phyloP scores from a whole-genome alignment of 768 basidiomycete genomes.

The Rhizopogon vulgaris region DNA sequence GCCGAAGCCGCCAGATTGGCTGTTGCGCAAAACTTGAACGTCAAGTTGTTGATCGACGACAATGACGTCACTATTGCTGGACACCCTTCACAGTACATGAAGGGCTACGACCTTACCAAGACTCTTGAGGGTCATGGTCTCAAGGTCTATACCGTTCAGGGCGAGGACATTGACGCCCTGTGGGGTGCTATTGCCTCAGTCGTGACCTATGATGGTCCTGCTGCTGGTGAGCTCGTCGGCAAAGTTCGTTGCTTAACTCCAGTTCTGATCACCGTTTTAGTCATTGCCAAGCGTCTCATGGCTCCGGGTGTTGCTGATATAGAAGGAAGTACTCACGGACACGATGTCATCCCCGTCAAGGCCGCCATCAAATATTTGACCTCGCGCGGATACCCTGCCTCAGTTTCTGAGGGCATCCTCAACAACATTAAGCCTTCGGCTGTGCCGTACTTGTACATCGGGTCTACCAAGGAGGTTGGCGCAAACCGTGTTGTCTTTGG shows the following conservation, averaged over 20 bases:
- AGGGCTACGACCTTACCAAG: conserved; percentile 65
- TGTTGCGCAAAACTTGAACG: conserved; percentile 75
- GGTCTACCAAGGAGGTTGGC: conserved; percentile 66
- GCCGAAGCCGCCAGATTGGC: conserved; percentile 86
- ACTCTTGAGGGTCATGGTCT: conserved; percentile 80
- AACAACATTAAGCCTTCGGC: conserved; percentile 54
- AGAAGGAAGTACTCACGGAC: conserved; percentile 73
- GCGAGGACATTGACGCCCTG: conserved; percentile 75
- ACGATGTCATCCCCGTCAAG: conserved; percentile 83
- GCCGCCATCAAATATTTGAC: conserved; percentile 71
- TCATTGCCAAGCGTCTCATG: conserved; percentile 65
- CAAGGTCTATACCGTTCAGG: conserved; percentile 65
- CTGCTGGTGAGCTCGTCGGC: conserved; percentile 47
- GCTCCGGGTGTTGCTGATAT: conserved; percentile 68
- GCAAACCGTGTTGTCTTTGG: conserved; percentile 84
- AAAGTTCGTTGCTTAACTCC: not conserved
- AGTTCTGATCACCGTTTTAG: conserved; percentile 27
- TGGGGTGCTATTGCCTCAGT: conserved; percentile 60
- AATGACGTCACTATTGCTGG: conserved; percentile 93
- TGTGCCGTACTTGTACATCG: conserved; percentile 56
- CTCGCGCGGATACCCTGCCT: conserved; percentile 49
- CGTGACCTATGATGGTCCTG: conserved; percentile 64
- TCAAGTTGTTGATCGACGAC: conserved; percentile 85
- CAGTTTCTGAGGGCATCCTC: conserved; percentile 47
- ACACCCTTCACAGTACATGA: conserved; percentile 81